Base-by-base conservation (phyloP, 2,329 filamentous ascomycete species). In the Fusarium vanettenii region DNA sequence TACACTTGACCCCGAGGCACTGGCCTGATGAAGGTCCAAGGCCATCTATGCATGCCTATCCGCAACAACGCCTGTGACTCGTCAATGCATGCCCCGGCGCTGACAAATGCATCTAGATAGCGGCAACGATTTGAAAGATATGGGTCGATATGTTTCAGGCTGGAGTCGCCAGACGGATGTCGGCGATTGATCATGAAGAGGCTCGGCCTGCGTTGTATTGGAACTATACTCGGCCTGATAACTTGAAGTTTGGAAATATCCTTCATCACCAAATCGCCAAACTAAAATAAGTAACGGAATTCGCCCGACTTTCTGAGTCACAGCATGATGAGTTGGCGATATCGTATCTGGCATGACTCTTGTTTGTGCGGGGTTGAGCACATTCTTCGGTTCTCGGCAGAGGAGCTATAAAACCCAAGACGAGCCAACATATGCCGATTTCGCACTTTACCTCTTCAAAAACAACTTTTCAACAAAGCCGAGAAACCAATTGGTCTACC, bases 191-290 rank as follows among this genome's bases (percentile, higher is more conserved):
- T n/a, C 18, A 52, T 7, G 48, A 52, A 6, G 5, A 29, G 27
- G 25, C 6, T 52, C 10, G 14, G n/a, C 5, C n/a, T 29, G 10
- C 25, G 9, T 13, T 31, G 25, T 13, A n/a, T 8, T 20, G 9
- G 10, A 8, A 3, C 25, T 5, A 31, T 18, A 31, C 3, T 13
- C 0, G 1, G 1, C 25, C 8, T 1, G 20, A 52, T 14, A 0
- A 52, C 48, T 31, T n/a, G 10, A 10, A 13, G 48, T 3, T 16
- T 48, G 5, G 11, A 16, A 52, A n/a, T 6, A 0, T 2, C 3
- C 9, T 7, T 6, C 11, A 7, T n/a, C 5, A n/a, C 1, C 10
- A 7, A n/a, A 27, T 6, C 29, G 4, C 2, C 45, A 50, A 50
- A 5, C 5, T 11, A 3, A 27, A 27, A 27, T 3, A 50, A 29